Percentiles rank a stretch among this genome's conserved stretches.
phyloP scores from a whole-genome alignment of 75 land plant species.

The Pinus tabuliformis region DNA sequence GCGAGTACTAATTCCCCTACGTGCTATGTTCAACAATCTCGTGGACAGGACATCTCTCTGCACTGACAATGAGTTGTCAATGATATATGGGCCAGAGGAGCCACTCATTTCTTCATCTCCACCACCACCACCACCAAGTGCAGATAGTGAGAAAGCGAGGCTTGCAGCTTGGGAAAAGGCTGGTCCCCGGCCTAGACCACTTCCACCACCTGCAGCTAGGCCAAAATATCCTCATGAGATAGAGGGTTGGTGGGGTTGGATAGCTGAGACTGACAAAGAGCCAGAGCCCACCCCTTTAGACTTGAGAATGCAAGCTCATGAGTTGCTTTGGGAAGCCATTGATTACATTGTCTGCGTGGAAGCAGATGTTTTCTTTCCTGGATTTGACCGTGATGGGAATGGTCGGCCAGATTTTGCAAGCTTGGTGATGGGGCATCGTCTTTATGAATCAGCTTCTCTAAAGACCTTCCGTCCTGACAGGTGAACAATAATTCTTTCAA shows the following conservation, averaged over 20 bases:
- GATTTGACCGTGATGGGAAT: slow-evolving; percentile 76
- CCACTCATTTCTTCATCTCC: slow-evolving; percentile 16
- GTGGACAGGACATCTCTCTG: slow-evolving; percentile 74
- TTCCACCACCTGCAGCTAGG: slow-evolving; percentile 75
- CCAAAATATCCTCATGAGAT: slow-evolving; percentile 45
- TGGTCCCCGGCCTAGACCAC: slow-evolving; percentile 80
- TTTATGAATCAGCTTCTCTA: slow-evolving; percentile 63
- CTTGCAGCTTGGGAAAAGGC: slow-evolving; percentile 53
- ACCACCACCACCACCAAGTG: slow-evolving; percentile 20
- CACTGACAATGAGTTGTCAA: slow-evolving; percentile 51
- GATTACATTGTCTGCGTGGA: slow-evolving; percentile 72
- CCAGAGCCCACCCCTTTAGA: slow-evolving; percentile 50
- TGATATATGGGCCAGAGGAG: slow-evolving; percentile 63
- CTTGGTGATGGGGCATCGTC: slow-evolving; percentile 82
- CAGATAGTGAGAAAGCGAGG: slow-evolving; percentile 24
- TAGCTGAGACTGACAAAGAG: slow-evolving; percentile 62
- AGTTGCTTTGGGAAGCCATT: slow-evolving; percentile 77
- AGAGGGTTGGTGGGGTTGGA: slow-evolving; percentile 92
- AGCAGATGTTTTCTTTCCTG: slow-evolving; percentile 83
- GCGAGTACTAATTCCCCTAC: slow-evolving; percentile 69
- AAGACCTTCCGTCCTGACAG: slow-evolving; percentile 77
- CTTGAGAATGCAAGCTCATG: slow-evolving; percentile 60
- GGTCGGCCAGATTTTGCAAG: slow-evolving; percentile 82
- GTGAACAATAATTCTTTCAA: slow-evolving; percentile 25
- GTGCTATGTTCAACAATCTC: slow-evolving; percentile 72